Evolutionary conservation across 495 filamentous ascomycete genomes (phyloP), one percentile per base, ranked within the genome.

Genomic region (Xylaria scruposa): DNA sequence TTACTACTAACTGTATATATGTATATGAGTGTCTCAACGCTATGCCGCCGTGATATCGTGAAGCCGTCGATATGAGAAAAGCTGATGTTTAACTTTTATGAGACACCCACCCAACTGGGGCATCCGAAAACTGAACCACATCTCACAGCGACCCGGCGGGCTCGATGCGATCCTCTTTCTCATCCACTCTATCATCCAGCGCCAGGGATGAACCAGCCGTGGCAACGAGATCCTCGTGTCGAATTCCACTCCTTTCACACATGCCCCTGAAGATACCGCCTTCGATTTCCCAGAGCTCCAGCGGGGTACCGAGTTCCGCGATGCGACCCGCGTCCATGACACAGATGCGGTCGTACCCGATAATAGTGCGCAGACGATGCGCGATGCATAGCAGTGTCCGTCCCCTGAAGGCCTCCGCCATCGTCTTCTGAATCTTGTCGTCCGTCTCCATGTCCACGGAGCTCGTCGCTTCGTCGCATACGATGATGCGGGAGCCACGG

Each of bases 391-490:
- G 83, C 70, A 99, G 78, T 51, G 95, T 99, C 85, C 91, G 93
- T 49, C 94, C 96, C 70, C 88, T 85, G 83, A 99, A 99, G 0
- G 91, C 96, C 19, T 88, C 86, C 1, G 92, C 91, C 81, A 99
- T 98, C 7, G 95, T 97, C 54, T 84, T 83, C 83, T 99, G 96
- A 80, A 99, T 97, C 86, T 94, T 95, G 81, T 93, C 89, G 74
- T 99, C 95, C 13, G 96, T 99, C 79, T 97, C 95, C 82, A 98
- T 95, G 81, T 99, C 95, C 6, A 99, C 94, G 5, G 89, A 92
- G 4, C 90, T 93, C 0, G 95, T 99, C 0, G 96, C 95, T 81
- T 98, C 96, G 83, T 99, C 95, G 81, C 94, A 97, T 61, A 99
- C 90, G 75, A 98, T 97, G 81, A 98, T 97, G 74, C 92, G 92